A percentile compares a stretch with the other conserved stretches of the same genome.
Evolutionary conservation across 2,329 filamentous ascomycete species (phyloP).

Genomic region (Claviceps paspali): DNA sequence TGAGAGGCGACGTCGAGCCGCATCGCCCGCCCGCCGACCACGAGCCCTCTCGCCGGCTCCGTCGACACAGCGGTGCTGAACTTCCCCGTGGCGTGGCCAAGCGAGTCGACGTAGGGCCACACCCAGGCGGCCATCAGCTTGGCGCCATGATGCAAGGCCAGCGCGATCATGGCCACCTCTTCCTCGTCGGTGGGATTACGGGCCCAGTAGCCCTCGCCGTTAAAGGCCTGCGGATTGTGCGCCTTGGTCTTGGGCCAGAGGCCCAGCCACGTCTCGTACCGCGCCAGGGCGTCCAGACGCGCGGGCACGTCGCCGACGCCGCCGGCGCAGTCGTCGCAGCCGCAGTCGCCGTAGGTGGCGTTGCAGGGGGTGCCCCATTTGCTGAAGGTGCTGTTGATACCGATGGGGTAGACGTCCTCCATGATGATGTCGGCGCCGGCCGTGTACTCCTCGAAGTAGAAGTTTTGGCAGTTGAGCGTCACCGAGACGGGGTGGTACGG

Average conservation of each 20-base stretch:
- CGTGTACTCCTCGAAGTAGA: conserved; percentile 40
- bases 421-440: conserved; percentile 42
- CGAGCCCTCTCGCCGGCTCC: conserved; percentile 22
- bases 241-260: conserved; percentile 27
- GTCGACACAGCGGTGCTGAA: conserved; percentile 23
- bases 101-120: conserved; percentile 22
- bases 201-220: conserved; percentile 32
- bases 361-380: conserved; percentile 43
- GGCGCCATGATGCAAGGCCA: conserved; percentile 30
- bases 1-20: conserved; percentile 1
- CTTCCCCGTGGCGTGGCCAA: conserved; percentile 23
- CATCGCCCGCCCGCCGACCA: conserved; percentile 18
- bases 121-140: conserved; percentile 30
- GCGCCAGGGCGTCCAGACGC: conserved; percentile 23
- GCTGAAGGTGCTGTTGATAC: conserved; percentile 37
- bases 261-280: conserved; percentile 26
- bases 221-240: conserved; percentile 31
- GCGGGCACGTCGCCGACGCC: conserved; percentile 33
- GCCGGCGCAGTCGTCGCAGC: conserved; percentile 44
- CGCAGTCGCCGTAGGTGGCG: conserved; percentile 44
- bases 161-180: conserved; percentile 27
- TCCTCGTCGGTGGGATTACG: conserved; percentile 28
- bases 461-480: conserved; percentile 46
- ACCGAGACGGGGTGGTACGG: conserved; percentile 46
- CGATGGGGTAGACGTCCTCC: conserved; percentile 44